Base-by-base conservation (phyloP, 805 yeast genomes). In the Limtongia smithiae region DNA sequence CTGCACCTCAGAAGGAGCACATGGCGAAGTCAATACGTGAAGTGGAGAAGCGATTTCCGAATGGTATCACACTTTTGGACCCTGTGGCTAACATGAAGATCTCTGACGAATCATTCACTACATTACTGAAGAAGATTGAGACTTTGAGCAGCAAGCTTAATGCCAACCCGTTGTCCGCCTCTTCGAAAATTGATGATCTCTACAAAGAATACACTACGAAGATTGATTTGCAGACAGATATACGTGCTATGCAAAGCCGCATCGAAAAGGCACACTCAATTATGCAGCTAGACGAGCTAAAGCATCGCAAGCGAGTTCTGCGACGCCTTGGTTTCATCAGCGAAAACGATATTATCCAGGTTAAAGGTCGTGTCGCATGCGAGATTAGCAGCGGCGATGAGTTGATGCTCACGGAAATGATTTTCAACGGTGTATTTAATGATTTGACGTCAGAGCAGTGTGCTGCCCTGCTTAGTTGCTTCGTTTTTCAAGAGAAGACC, bases 311-410 rank as follows among this genome's bases (percentile, higher is more conserved):
- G 67, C 77, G 97, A 62, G 97, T 94, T 1, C 72, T 93, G 60
- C 81, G 97, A 67, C 80, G 96, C 63, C 76, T 93, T 33, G 97
- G 93, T 0, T 93, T 93, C 71, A 83, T 90, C 35, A 83, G 94
- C 2, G 82, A 81, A 46, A 77, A 79, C 55, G 98, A 93, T 67
- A 83, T 93, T 54, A 94, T 93, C 56, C 97, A 93, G 66, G 75
- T 93, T 62, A 93, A 93, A 69, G 99, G 99, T 48, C 79, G 97
- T 65, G 97, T 93, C 48, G 97, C 96, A 0, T 91, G 97, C 68
- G 97, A 91, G 63, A 91, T 91, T 60, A 55, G 58, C 38, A 58
- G 55, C 33, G 64, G 64, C 25, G 80, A 77, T 59, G 96, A 88
- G 68, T 70, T 88, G 47, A 65, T 88, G 54, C 69, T 93, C 43